phyloP scores from a whole-genome alignment of 2,329 filamentous ascomycete genomes.

The Scleromitrula shiraiana region DNA sequence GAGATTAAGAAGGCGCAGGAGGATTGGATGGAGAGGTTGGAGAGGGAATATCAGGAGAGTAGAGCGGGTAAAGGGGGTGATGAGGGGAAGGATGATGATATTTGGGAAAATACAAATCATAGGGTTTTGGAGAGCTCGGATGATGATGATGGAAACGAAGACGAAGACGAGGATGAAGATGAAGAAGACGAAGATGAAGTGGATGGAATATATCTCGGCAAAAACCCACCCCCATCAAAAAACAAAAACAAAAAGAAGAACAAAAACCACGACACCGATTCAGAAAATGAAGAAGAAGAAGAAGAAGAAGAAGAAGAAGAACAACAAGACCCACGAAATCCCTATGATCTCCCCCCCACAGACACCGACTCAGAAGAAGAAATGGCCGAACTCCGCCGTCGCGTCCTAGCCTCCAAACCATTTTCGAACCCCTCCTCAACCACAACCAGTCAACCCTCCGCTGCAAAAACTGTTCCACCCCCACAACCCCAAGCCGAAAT shows the following conservation, averaged over 20 bases:
- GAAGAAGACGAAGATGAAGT: constrained; percentile 38
- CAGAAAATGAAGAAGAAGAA: constrained; percentile 23
- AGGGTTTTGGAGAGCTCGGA: constrained; percentile 45
- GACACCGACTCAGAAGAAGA: constrained; percentile 72
- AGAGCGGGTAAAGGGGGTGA: constrained; percentile 54
- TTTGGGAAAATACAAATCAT: constrained; percentile 86
- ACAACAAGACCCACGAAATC: constrained; percentile 41
- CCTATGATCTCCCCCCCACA: not conserved
- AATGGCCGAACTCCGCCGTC: constrained; percentile 86
- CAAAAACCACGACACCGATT: constrained; percentile 31
- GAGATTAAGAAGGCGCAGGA: constrained; percentile 78
- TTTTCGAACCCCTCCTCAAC: constrained; percentile 61
- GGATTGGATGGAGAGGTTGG: constrained; percentile 82
- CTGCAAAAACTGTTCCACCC: constrained; percentile 54
- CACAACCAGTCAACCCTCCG: constrained; percentile 49
- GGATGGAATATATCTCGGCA: constrained; percentile 55
- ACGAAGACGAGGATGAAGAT: constrained; percentile 37
- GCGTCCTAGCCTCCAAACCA: constrained; percentile 84
- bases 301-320: not conserved
- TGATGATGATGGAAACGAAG: constrained; percentile 37
- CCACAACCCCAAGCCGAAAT: constrained; percentile 50
- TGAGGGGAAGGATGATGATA: constrained; percentile 56
- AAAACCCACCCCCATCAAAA: not conserved
- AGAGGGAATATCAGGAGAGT: constrained; percentile 80
- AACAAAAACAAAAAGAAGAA: not conserved